Evolutionary conservation across 1,139 yeast genomes (phyloP).

Genomic region (Yamadazyma taylorii): DNA sequence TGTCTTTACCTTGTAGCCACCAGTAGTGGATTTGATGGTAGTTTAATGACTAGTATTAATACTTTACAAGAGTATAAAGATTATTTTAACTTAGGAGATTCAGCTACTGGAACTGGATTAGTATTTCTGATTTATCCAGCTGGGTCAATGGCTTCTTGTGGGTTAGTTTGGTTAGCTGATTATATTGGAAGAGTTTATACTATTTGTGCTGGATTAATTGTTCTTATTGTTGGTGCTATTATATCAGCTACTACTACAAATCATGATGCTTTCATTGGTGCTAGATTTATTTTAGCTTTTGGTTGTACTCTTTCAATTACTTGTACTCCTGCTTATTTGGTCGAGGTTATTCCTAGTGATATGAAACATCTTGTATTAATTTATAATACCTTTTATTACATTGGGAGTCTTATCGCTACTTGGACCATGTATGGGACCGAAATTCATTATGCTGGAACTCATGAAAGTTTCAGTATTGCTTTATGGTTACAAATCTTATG

Average conservation of each 20-base stretch:
- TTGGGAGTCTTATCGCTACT: conserved; percentile 22
- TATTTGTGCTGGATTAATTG: conserved; percentile 18
- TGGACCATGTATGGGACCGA: conserved; percentile 22
- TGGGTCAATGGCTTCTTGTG: conserved; percentile 19
- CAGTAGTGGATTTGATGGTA: conserved; percentile 21
- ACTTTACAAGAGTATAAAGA: conserved; percentile 18
- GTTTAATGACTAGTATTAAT: conserved; percentile 17
- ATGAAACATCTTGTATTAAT: conserved; percentile 17
- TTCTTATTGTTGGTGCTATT: conserved; percentile 20
- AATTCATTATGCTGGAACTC: conserved; percentile 12
- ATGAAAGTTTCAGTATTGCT: conserved; percentile 15
- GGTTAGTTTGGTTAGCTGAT: conserved; percentile 16
- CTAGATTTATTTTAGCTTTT: conserved; percentile 19
- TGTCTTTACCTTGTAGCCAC: conserved; percentile 18
- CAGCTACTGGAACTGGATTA: conserved; percentile 21
- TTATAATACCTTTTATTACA: conserved; percentile 22
- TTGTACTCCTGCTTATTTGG: conserved; percentile 21
- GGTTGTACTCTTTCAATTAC: conserved; percentile 10
- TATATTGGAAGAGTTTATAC: conserved; percentile 17
- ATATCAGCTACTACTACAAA: conserved; percentile 20
- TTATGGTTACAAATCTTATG: conserved; percentile 17
- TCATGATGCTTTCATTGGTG: conserved; percentile 16
- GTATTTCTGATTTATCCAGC: conserved; percentile 21
- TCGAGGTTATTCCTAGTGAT: conserved; percentile 22
- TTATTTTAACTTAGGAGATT: conserved; percentile 14